Percentiles rank a stretch among this genome's conserved stretches.
phyloP scores from a whole-genome alignment of 2,329 filamentous ascomycete species.

The Apiospora marii region DNA sequence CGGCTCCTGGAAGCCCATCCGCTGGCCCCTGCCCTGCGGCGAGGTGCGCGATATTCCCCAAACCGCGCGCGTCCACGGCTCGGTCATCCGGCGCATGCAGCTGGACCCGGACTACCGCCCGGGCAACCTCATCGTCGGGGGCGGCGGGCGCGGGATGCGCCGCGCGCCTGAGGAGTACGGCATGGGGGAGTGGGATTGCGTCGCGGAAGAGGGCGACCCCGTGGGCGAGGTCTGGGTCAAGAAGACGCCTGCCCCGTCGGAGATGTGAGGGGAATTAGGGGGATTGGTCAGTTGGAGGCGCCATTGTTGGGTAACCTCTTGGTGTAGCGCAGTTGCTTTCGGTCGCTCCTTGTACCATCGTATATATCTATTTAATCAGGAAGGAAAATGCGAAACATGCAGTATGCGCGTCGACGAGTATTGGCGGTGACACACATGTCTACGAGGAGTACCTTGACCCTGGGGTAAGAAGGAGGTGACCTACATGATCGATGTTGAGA shows the following conservation, averaged over 20 bases:
- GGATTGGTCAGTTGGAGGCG: neutral
- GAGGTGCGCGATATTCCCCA: constrained; percentile 80
- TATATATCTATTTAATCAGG: neutral
- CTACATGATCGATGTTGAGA: neutral
- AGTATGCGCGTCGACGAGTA: neutral
- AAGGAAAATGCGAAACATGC: neutral
- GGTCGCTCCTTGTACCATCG: neutral
- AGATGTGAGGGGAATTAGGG: neutral
- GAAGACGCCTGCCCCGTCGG: constrained; percentile 1
- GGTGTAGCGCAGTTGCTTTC: neutral
- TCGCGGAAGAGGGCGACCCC: constrained; percentile 69
- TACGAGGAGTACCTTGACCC: neutral
- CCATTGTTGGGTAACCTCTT: neutral
- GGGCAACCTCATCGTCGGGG: constrained; percentile 81
- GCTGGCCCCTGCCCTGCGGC: constrained; percentile 80
- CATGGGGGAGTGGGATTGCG: constrained; percentile 76
- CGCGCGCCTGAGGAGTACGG: constrained; percentile 67
- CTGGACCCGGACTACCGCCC: constrained; percentile 71
- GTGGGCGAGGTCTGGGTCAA: constrained; percentile 70
- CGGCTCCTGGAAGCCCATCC: constrained; percentile 80
- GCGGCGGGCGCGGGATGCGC: constrained; percentile 74
- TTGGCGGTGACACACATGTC: neutral
- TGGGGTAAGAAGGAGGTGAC: neutral
- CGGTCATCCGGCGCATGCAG: constrained; percentile 76
- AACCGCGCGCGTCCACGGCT: constrained; percentile 74